Evolutionary conservation across 2,329 filamentous ascomycete genomes (phyloP).

Genomic region (Alternaria postmessia): DNA sequence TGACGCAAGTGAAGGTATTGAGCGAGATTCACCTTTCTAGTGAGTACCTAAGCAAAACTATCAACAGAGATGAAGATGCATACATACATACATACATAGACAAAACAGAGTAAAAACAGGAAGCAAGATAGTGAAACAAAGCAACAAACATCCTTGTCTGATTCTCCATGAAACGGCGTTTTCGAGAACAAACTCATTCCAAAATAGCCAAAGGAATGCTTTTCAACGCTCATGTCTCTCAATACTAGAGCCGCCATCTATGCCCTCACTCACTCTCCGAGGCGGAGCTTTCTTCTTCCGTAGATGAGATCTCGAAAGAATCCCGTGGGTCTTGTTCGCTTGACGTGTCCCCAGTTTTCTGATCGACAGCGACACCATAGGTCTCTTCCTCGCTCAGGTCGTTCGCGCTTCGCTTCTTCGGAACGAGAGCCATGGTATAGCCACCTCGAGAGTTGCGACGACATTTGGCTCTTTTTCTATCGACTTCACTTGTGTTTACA

Average conservation of each 20-base stretch:
- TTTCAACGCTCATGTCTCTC: neutral
- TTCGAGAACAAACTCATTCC: neutral
- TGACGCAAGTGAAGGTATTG: too few relatives aligned
- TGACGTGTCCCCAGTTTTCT: neutral
- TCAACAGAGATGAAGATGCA: too few relatives aligned
- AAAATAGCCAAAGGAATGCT: neutral
- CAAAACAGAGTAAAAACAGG: neutral
- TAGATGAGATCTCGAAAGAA: neutral
- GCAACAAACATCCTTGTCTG: neutral
- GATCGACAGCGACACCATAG: neutral
- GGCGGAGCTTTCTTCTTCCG: constrained; percentile 13
- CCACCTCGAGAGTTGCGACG: neutral
- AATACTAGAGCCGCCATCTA: neutral
- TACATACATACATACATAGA: neutral
- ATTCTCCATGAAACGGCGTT: neutral
- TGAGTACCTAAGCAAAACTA: too few relatives aligned
- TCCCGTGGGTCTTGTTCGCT: neutral
- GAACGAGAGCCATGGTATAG: neutral
- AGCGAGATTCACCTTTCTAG: too few relatives aligned
- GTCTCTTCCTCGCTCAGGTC: neutral
- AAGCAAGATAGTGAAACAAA: neutral
- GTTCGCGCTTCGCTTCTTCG: neutral
- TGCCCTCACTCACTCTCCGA: constrained; percentile 23
- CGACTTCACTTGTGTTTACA: neutral
- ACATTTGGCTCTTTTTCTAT: neutral